A percentile compares a stretch with the other conserved stretches of the same genome.
Evolutionary conservation across 768 basidiomycete species (phyloP).

Genomic region (Boletellus ananas): DNA sequence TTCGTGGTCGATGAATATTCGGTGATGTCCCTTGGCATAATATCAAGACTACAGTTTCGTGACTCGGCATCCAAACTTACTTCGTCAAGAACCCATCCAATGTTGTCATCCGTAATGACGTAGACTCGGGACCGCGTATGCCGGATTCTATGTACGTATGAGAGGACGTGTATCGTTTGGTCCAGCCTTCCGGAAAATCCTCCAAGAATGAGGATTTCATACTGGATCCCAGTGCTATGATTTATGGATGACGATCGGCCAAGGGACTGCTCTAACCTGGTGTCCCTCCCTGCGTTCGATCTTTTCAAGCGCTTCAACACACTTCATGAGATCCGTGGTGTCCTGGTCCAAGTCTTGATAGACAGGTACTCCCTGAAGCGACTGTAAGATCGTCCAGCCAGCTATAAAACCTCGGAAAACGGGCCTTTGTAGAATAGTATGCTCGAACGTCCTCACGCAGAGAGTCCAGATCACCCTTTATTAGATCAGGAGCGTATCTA

Average conservation of each 20-base stretch:
- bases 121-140: constrained; percentile 55
- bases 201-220: constrained; percentile 76
- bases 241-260: not conserved
- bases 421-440: constrained; percentile 63
- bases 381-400: not conserved
- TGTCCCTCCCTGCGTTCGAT: constrained; percentile 45
- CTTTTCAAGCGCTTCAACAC: constrained; percentile 58
- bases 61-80: constrained; percentile 39
- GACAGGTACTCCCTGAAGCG: constrained; percentile 59
- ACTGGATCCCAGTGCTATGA: constrained; percentile 33
- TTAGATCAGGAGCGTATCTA: constrained; percentile 77
- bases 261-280: constrained; percentile 29
- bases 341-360: constrained; percentile 68
- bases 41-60: not conserved
- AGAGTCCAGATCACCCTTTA: constrained; percentile 95
- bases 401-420: constrained; percentile 12
- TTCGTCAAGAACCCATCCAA: constrained; percentile 83
- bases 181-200: constrained; percentile 90
- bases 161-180: constrained; percentile 89
- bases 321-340: constrained; percentile 97
- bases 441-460: constrained; percentile 66
- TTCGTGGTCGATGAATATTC: constrained; percentile 68
- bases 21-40: constrained; percentile 69
- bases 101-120: constrained; percentile 84
- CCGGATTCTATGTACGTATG: constrained; percentile 78